A percentile compares a stretch with the other conserved stretches of the same genome.
Conservation (phyloP, 73 alveolate species). For the Stentor coeruleus region DNA sequence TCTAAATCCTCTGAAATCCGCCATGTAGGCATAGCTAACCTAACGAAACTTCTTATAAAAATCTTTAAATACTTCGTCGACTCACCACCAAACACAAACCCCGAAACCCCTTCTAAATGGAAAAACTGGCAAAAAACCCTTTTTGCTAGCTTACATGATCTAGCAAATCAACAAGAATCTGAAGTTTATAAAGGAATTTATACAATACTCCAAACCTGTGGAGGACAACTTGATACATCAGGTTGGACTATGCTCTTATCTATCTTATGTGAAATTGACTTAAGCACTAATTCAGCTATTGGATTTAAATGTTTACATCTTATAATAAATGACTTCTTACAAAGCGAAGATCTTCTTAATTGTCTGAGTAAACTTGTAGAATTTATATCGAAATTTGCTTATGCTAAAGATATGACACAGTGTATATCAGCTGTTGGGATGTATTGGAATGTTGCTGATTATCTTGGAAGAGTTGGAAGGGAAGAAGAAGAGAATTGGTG, state of each 20-base stretch:
- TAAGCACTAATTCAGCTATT: slow-evolving; percentile 9
- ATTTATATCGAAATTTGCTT: slow-evolving; percentile 45
- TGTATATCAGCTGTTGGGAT: slow-evolving; percentile 51
- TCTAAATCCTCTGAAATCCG: slow-evolving; percentile 15
- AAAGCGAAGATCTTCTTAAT: slow-evolving; percentile 27
- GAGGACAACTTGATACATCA: slow-evolving; percentile 27
- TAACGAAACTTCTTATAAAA: slow-evolving; percentile 4
- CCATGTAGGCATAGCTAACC: slow-evolving; percentile 5
- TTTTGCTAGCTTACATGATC: not conserved
- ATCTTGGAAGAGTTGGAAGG: slow-evolving; percentile 31
- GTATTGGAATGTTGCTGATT: slow-evolving; percentile 61
- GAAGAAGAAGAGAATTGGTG: slow-evolving; percentile 25
- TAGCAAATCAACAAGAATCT: slow-evolving; percentile 17
- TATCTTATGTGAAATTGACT: not conserved
- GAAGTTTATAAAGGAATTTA: slow-evolving; percentile 16
- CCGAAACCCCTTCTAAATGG: not conserved
- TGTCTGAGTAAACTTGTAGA: slow-evolving; percentile 25
- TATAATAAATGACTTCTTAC: slow-evolving; percentile 39
- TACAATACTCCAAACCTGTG: slow-evolving; percentile 31
- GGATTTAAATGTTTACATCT: slow-evolving; percentile 55
- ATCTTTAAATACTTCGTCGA: slow-evolving; percentile 24
- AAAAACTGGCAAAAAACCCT: slow-evolving; percentile 22
- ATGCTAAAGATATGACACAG: slow-evolving; percentile 45
- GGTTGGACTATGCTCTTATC: slow-evolving; percentile 28
- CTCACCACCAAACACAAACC: not conserved